Evolutionary conservation across 495 filamentous ascomycete species (phyloP), one percentile per base, ranked within the genome.

Genomic region (Aspergillus sparsus): DNA sequence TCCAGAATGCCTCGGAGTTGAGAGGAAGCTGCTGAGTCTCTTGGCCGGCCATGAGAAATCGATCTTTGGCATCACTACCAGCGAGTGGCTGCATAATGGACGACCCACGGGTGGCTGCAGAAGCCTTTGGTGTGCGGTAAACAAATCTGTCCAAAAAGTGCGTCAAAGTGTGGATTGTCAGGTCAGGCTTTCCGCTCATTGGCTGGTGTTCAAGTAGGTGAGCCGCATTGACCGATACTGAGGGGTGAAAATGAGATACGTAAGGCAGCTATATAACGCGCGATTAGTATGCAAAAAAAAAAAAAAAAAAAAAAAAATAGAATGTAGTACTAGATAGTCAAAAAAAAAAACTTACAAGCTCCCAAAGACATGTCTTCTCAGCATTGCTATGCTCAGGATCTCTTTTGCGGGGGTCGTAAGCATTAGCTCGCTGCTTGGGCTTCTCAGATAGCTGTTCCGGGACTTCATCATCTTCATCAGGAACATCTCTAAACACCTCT

Each of bases 101-200:
- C 35, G 82, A 74, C 27, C 94, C 95, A 53, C 87, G 86, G 2
- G 78, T 73, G 57, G 77, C 77, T 15, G 75, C 73, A 4, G 80
- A 74, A 7, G 89, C 80, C 80, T 93, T 95, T 49, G 93, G 85
- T 61, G 93, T 93, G 44, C 91, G 87, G 79, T 97, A 98, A 18
- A 94, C 91, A 72, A 98, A 98, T 62, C 92, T 91, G 74, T 98
- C 94, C 34, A 98, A 83, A 83, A 98, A 98, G 71, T 94, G 89
- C 57, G 89, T 91, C 58, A 98, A 83, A 0, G 90, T 96, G 67
- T 97, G 92, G 42, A 88, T 82, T 0, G 87, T 84, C 49, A 97
- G 76, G 63, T 98, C 93, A 0, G 94, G 93, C 74, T 98, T 97
- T 60, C 87, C 84, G 57, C 89, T 87, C 74, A 89, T 87, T 8